phyloP scores from a whole-genome alignment of 345 rosid species.

The Syzygium grande region DNA sequence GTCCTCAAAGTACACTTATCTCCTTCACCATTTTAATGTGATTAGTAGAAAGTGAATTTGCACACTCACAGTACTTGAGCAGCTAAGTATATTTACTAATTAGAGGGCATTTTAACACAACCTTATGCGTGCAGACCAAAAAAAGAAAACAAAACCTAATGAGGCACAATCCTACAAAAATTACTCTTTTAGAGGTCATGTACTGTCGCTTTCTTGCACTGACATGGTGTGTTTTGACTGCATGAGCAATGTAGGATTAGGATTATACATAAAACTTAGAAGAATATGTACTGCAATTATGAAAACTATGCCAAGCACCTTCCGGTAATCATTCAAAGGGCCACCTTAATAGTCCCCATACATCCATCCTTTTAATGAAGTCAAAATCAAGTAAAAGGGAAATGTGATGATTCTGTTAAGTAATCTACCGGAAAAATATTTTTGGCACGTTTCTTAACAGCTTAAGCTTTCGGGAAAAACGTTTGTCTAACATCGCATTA shows the following conservation, averaged over 20 bases:
- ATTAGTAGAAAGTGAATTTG: neutral
- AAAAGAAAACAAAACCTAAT: too few relatives aligned
- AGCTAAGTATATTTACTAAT: neutral
- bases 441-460: neutral
- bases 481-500: neutral
- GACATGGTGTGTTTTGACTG: neutral
- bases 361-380: neutral
- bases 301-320: neutral
- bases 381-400: neutral
- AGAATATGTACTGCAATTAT: neutral
- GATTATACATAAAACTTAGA: neutral
- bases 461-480: neutral
- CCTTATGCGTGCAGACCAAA: neutral
- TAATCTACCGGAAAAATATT: neutral
- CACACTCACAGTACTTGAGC: neutral
- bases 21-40: neutral
- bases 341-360: neutral
- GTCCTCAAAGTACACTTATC: neutral
- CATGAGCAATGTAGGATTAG: neutral
- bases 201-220: neutral
- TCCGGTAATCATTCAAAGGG: neutral
- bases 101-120: neutral
- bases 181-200: neutral
- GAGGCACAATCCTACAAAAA: neutral
- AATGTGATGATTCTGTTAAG: neutral